Evolutionary conservation across 331 rosid species (phyloP), one percentile per base, ranked within the genome.

Genomic region (Dryas integrifolia): DNA sequence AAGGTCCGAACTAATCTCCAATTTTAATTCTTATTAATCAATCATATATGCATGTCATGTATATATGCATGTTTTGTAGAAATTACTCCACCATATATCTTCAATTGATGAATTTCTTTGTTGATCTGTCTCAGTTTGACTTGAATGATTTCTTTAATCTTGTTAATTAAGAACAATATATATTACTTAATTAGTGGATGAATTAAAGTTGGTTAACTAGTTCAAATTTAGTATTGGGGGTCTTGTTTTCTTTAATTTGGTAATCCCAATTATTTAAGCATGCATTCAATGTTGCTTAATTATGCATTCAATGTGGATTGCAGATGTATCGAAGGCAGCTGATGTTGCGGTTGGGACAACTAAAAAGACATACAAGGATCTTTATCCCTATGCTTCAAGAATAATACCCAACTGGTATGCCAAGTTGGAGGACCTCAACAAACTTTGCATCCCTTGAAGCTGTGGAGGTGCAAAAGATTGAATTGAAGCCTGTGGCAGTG

Each of bases 331-430:
- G 30, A 46, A 40, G 40, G 76, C 68, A 43, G 63, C 73, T 24
- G 73, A 58, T 69, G 80, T 80, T 26, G 60, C 77, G 13, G 80
- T 63, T 26, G 58, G 24, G 47, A 80, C 84, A 4, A 12, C 69
- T 0, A 75, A 43, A 50, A 70, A 49, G 73, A 21, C 77, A 56
- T 80, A 75, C 74, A 64, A 12, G 39, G 80, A 80, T 49, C 21
- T 80, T 2, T 75, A 70, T 51, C 70, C 73, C 12, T 11, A 56
- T 49, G 70, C 80, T 75, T 48, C 74, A 5, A 30, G n/a, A 70
- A 57, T 80, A 14, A 75, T 75, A 47, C 84, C 84, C 15, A 65
- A 46, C 30, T 75, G 77, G 77, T 75, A 12, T 38, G 65, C 69
- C 65, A 69, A 62, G 38, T 8, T 5, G 13, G 67, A 80, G 39